Conservation (phyloP, 1,284 basidiomycete species). For the Pseudozyma sp. region DNA sequence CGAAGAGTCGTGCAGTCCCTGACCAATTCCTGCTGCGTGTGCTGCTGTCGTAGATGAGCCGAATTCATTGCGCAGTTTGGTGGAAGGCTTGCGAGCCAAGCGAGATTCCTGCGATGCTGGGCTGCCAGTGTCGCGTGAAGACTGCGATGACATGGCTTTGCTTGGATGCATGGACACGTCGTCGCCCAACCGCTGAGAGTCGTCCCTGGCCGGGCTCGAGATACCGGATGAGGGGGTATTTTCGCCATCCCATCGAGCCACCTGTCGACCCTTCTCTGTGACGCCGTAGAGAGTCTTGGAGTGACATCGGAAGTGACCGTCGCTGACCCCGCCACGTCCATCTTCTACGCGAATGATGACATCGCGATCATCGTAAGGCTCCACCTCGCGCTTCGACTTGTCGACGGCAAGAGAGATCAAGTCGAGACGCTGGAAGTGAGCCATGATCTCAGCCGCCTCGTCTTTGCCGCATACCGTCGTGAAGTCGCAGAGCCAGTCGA, state of each 20-base stretch:
- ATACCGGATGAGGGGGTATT: conserved; percentile 23
- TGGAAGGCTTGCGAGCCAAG: conserved; percentile 81
- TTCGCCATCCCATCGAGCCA: conserved; percentile 77
- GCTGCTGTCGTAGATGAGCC: conserved; percentile 8
- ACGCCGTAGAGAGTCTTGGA: conserved; percentile 93
- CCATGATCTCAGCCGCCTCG: conserved; percentile 95
- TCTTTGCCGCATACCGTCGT: conserved; percentile 95
- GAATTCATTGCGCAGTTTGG: conserved; percentile 74
- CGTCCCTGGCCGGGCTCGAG: conserved; percentile 26
- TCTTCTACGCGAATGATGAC: conserved; percentile 62
- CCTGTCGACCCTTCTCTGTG: conserved; percentile 86
- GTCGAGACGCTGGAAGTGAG: conserved; percentile 96
- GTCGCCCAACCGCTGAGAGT: conserved; percentile 13
- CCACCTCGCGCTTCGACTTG: conserved; percentile 67
- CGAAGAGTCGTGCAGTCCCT: conserved; percentile 47
- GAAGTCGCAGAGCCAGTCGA: conserved; percentile 98
- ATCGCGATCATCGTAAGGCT: conserved; percentile 52
- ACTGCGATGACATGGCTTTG: conserved; percentile 6
- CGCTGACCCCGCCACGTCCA: conserved; percentile 44
- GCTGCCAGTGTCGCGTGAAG: conserved; percentile 25
- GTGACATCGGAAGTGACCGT: conserved; percentile 87
- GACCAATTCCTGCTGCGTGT: conserved; percentile 22
- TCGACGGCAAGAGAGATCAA: conserved; percentile 81
- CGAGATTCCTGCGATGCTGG: conserved; percentile 72
- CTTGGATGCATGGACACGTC: conserved; percentile 1